phyloP scores from a whole-genome alignment of 2,329 filamentous ascomycete species.

The Fusarium sp. region DNA sequence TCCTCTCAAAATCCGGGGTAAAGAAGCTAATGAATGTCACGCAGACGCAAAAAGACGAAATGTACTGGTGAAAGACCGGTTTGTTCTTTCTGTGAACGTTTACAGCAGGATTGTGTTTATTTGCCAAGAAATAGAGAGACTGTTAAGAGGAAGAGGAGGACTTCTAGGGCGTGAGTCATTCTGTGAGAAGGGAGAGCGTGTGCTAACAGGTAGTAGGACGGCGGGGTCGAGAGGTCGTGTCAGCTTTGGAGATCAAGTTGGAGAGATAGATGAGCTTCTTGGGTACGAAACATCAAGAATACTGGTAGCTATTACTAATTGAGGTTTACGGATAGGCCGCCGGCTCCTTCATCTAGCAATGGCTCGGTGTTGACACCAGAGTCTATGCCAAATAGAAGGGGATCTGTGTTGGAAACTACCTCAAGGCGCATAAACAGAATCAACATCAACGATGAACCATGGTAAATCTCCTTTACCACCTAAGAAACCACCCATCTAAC shows the following conservation, averaged over 20 bases:
- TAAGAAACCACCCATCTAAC: neutral
- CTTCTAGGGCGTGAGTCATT: slow-evolving; percentile 20
- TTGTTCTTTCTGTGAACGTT: slow-evolving; percentile 37
- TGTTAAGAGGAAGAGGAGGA: slow-evolving; percentile 16
- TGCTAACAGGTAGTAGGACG: neutral
- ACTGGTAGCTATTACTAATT: rapidly evolving
- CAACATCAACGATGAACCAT: neutral
- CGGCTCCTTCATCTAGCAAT: slow-evolving; percentile 7
- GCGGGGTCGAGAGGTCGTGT: neutral
- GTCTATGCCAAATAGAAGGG: neutral
- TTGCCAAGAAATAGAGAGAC: slow-evolving; percentile 28
- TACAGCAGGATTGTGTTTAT: slow-evolving; percentile 34
- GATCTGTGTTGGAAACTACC: neutral
- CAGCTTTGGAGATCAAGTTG: neutral
- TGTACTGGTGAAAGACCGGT: slow-evolving; percentile 36
- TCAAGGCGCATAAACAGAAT: slow-evolving; percentile 3
- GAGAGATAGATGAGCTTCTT: slow-evolving; percentile 22
- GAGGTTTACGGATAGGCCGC: neutral
- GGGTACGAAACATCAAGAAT: neutral
- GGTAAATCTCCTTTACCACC: neutral
- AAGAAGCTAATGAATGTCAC: neutral
- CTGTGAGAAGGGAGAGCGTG: neutral
- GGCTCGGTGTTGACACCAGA: slow-evolving; percentile 19
- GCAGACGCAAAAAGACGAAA: slow-evolving; percentile 39
- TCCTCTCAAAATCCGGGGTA: neutral